These are phyloP conservation scores for Biscogniauxia mediterranea DNA, from an alignment of 2,329 filamentous ascomycete species.

Conservation along the genomic window DNA sequence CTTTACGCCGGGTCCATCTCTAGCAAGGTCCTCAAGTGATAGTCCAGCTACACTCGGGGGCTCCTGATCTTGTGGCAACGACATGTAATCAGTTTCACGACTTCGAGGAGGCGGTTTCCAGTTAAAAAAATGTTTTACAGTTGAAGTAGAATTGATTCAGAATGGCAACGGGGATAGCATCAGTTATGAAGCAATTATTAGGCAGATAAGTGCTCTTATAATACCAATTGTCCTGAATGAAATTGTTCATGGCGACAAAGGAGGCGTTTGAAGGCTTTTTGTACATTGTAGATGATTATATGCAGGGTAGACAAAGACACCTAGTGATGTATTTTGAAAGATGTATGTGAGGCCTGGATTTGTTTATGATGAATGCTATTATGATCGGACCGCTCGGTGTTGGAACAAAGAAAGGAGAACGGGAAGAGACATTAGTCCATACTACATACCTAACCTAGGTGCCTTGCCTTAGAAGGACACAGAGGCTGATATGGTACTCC, in stretches of 20 bases:
- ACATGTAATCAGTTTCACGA: background rate
- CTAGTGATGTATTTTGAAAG: background rate
- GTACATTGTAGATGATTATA: background rate
- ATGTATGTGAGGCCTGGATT: background rate
- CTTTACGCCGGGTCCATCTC: background rate
- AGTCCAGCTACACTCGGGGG: background rate
- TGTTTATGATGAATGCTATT: slow-evolving; percentile 1
- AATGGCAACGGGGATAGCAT: too few species aligned
- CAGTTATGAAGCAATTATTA: background rate
- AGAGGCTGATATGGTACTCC: too few species aligned
- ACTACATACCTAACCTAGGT: background rate
- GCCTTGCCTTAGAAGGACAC: too few species aligned
- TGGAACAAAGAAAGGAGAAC: too few species aligned
- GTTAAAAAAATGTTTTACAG: too few species aligned
- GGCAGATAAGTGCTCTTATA: background rate
- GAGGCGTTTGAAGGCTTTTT: background rate
- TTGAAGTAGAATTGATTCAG: too few species aligned
- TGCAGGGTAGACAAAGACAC: background rate
- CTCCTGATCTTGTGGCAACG: background rate
- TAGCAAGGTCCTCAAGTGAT: background rate
- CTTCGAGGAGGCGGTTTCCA: too few species aligned
- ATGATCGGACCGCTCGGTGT: background rate
- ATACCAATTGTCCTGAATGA: background rate
- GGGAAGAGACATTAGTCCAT: background rate
- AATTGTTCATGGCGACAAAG: background rate